Conservation (phyloP, 2,329 filamentous ascomycete species). For the Hypoxylon sp. region DNA sequence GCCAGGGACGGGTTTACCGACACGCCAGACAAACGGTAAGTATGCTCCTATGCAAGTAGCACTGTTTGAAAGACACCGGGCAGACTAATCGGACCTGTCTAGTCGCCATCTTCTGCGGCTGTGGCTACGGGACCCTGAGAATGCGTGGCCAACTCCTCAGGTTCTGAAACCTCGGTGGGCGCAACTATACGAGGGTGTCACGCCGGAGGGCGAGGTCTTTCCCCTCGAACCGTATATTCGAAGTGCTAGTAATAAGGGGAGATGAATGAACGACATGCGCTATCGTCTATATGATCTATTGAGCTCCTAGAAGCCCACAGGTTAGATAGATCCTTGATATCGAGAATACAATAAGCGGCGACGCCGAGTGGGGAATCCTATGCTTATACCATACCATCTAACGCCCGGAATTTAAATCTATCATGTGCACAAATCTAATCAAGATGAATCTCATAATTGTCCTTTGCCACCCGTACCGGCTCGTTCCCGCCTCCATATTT, state of each 20-base stretch:
- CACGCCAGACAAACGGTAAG: slow-evolving; percentile 54
- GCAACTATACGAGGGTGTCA: slow-evolving; percentile 61
- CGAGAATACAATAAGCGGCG: not conserved
- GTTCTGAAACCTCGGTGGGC: slow-evolving; percentile 58
- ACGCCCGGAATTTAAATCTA: slow-evolving; percentile 1
- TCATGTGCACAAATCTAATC: slow-evolving; percentile 44
- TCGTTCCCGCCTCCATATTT: slow-evolving; percentile 73
- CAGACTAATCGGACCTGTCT: slow-evolving; percentile 45
- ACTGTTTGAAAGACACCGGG: slow-evolving; percentile 46
- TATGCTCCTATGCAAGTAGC: slow-evolving; percentile 46
- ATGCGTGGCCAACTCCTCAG: slow-evolving; percentile 58
- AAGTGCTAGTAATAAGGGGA: slow-evolving; percentile 48
- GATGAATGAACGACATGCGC: slow-evolving; percentile 20
- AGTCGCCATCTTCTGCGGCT: slow-evolving; percentile 59
- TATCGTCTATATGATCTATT: slow-evolving; percentile 16
- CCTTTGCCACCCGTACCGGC: slow-evolving; percentile 69
- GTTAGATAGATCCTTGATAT: not conserved
- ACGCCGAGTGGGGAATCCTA: slow-evolving; percentile 15
- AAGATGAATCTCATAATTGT: slow-evolving; percentile 76
- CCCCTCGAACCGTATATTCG: slow-evolving; percentile 63
- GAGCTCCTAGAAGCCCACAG: not conserved
- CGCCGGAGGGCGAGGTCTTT: slow-evolving; percentile 60
- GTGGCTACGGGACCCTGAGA: slow-evolving; percentile 59
- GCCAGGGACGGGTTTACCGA: slow-evolving; percentile 60
- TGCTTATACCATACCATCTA: not conserved